Percentiles rank a stretch among this genome's conserved stretches.
Conservation (phyloP, 2,329 filamentous ascomycete species). For the Lizonia empirigonia region DNA sequence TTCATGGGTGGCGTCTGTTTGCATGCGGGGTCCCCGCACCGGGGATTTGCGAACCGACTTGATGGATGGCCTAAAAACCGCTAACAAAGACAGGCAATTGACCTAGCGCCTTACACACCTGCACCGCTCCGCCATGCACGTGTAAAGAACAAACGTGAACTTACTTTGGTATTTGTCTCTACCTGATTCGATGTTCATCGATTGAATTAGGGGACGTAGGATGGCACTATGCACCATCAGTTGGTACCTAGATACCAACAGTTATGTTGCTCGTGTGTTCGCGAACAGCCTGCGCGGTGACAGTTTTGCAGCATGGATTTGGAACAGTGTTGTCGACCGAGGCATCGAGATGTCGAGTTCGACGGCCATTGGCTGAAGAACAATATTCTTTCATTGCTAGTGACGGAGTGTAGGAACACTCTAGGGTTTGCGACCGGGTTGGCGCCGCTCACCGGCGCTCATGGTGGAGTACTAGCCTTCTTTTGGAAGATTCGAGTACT, state of each 20-base stretch:
- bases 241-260: background rate
- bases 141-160: background rate
- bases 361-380: slow-evolving; percentile 2
- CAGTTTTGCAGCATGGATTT: background rate
- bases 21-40: slow-evolving; percentile 12
- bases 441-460: background rate
- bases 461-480: background rate
- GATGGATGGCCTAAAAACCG: background rate
- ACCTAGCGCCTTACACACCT: background rate
- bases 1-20: slow-evolving; percentile 4
- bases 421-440: background rate
- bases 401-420: background rate
- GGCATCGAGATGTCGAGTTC: background rate
- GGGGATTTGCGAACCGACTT: background rate
- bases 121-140: background rate
- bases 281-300: background rate
- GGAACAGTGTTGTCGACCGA: background rate
- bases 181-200: background rate
- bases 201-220: background rate
- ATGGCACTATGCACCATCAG: no score
- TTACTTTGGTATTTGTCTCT: background rate
- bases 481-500: no score
- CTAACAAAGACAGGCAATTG: background rate
- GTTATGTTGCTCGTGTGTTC: background rate
- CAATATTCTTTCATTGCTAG: background rate